Evolutionary conservation across 1,284 basidiomycete species (phyloP).

Genomic region (Volvariella surrecta): DNA sequence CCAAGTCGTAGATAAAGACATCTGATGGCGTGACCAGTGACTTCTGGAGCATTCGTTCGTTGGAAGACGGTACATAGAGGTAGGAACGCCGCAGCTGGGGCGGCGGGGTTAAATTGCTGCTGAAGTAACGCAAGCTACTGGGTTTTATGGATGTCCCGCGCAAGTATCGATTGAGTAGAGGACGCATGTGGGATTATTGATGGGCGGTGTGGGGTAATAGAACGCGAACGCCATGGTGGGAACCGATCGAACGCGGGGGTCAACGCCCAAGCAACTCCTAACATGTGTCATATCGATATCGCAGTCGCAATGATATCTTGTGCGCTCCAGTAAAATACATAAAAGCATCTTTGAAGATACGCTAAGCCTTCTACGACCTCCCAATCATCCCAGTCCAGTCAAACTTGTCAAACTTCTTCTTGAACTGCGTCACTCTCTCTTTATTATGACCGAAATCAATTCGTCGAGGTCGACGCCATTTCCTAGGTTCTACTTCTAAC

Average conservation of each 20-base stretch:
- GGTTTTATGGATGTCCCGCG: too few species aligned
- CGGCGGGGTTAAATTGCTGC: constrained; percentile 6
- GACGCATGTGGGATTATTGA: too few species aligned
- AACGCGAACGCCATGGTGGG: too few species aligned
- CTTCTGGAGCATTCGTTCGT: constrained; percentile 75
- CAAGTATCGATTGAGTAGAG: too few species aligned
- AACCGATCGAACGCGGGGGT: too few species aligned
- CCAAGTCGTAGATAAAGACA: constrained; percentile 78
- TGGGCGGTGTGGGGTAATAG: too few species aligned
- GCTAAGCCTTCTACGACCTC: constrained; percentile 6
- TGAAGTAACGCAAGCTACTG: too few species aligned
- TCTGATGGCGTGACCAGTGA: constrained; percentile 60
- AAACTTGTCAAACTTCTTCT: constrained; percentile 58
- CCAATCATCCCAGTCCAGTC: constrained; percentile 77
- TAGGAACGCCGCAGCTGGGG: constrained; percentile 49
- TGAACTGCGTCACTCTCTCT: constrained; percentile 62
- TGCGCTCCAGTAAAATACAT: too few species aligned
- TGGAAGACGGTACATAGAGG: constrained; percentile 71
- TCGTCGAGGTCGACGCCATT: constrained; percentile 76
- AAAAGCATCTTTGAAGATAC: too few species aligned
- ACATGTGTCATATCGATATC: too few species aligned
- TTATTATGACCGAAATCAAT: constrained; percentile 67
- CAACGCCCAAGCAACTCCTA: too few species aligned
- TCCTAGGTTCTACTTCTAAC: constrained; percentile 80
- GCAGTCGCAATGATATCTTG: too few species aligned